These are phyloP conservation scores for Senna tora DNA, from an alignment of 306 rosid genomes.

Conservation along the genomic window DNA sequence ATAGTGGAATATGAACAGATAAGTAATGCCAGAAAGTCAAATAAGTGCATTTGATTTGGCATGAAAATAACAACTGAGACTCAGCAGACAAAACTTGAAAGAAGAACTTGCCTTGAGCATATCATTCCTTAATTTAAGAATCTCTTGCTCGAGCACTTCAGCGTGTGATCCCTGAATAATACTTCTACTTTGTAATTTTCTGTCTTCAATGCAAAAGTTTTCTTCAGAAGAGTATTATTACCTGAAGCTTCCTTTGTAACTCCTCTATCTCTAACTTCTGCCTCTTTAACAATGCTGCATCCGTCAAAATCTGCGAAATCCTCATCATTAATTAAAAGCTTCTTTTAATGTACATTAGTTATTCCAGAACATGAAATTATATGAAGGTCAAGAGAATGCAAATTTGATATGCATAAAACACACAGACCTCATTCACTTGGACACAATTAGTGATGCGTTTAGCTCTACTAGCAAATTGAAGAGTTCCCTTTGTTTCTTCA, in stretches of 20 bases:
- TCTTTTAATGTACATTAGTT: background rate
- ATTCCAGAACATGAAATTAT: slow-evolving; percentile 8
- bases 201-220: slow-evolving; percentile 8
- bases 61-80: slow-evolving; percentile 18
- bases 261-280: slow-evolving; percentile 94
- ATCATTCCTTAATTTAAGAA: slow-evolving; percentile 88
- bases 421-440: slow-evolving; percentile 89
- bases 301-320: slow-evolving; percentile 78
- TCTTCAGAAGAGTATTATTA: slow-evolving; percentile 42
- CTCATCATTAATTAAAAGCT: slow-evolving; percentile 15
- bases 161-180: slow-evolving; percentile 86
- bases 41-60: slow-evolving; percentile 15
- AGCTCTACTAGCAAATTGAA: slow-evolving; percentile 98
- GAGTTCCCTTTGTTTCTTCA: slow-evolving; percentile 98
- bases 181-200: slow-evolving; percentile 29
- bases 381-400: background rate
- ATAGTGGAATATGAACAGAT: slow-evolving; percentile 39
- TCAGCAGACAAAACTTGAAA: slow-evolving; percentile 22
- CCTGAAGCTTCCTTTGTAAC: slow-evolving; percentile 85
- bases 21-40: slow-evolving; percentile 18
- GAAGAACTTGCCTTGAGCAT: slow-evolving; percentile 69
- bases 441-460: slow-evolving; percentile 92
- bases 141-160: slow-evolving; percentile 85
- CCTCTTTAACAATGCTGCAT: slow-evolving; percentile 90
- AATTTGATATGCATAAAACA: slow-evolving; percentile 27